phyloP scores from a whole-genome alignment of 768 basidiomycete species.

The Suillus brevipes region DNA sequence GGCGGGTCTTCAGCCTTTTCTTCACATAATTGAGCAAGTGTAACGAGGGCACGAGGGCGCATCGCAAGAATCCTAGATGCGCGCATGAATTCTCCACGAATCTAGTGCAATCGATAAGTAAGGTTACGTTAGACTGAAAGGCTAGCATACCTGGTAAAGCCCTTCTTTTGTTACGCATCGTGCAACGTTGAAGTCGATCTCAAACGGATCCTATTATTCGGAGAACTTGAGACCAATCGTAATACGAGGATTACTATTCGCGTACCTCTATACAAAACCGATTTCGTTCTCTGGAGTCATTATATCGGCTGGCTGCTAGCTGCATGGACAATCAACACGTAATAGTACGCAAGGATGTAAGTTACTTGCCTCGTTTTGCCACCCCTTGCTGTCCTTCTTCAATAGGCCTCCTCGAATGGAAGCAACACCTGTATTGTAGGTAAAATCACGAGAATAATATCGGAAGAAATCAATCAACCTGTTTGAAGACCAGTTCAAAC shows the following conservation, averaged over 20 bases:
- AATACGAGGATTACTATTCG: neutral
- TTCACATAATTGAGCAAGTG: constrained; percentile 88
- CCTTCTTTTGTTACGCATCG: constrained; percentile 97
- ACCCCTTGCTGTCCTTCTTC: constrained; percentile 91
- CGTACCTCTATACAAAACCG: constrained; percentile 92
- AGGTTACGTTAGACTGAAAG: neutral
- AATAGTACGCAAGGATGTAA: neutral
- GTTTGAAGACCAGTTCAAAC: constrained; percentile 10
- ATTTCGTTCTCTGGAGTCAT: constrained; percentile 84
- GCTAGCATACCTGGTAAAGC: constrained; percentile 71
- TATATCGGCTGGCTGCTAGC: constrained; percentile 56
- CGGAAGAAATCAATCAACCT: constrained; percentile 98
- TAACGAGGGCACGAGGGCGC: constrained; percentile 77
- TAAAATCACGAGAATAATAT: constrained; percentile 92
- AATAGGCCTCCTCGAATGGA: constrained; percentile 88
- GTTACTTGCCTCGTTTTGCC: constrained; percentile 85
- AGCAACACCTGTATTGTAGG: constrained; percentile 87
- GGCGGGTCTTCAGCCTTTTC: constrained; percentile 65
- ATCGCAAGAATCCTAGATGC: constrained; percentile 81
- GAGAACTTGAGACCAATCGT: neutral
- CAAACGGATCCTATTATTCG: constrained; percentile 84
- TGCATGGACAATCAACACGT: constrained; percentile 23
- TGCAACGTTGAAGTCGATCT: constrained; percentile 93
- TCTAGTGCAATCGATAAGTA: constrained; percentile 47
- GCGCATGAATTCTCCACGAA: constrained; percentile 98